Conservation (phyloP, 345 rosid genomes). For the Diplotaxis tenuifolia region DNA sequence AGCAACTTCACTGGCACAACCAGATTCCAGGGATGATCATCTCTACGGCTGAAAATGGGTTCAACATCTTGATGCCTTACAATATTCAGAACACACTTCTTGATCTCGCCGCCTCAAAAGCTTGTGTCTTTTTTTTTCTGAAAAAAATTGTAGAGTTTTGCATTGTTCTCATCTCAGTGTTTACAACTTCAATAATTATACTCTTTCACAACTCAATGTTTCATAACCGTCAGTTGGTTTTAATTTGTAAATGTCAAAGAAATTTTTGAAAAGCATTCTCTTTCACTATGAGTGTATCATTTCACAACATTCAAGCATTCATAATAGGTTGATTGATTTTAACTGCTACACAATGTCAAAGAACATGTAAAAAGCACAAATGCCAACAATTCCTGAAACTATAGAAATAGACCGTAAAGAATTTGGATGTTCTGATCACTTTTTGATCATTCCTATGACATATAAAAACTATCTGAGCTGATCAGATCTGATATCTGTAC, state of each 20-base stretch:
- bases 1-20: too few relatives aligned
- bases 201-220: background rate
- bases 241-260: background rate
- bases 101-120: constrained; percentile 21
- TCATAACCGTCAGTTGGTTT: background rate
- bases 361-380: background rate
- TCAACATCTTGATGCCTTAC: constrained; percentile 92
- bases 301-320: background rate
- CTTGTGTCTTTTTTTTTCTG: background rate
- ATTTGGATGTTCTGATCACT: background rate
- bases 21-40: constrained; percentile 87
- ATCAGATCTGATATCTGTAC: too few relatives aligned
- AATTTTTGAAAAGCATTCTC: background rate
- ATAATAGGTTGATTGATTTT: background rate
- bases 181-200: constrained; percentile 4
- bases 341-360: background rate
- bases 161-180: background rate
- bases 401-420: too few relatives aligned
- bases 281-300: background rate
- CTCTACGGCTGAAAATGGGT: constrained; percentile 81
- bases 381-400: too few relatives aligned
- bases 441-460: too few relatives aligned
- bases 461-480: too few relatives aligned
- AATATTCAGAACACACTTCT: too few relatives aligned
- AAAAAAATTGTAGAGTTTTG: too few relatives aligned